These are phyloP conservation scores for Neurospora intermedia DNA, from an alignment of 495 filamentous ascomycete genomes.

Conservation along the genomic window DNA sequence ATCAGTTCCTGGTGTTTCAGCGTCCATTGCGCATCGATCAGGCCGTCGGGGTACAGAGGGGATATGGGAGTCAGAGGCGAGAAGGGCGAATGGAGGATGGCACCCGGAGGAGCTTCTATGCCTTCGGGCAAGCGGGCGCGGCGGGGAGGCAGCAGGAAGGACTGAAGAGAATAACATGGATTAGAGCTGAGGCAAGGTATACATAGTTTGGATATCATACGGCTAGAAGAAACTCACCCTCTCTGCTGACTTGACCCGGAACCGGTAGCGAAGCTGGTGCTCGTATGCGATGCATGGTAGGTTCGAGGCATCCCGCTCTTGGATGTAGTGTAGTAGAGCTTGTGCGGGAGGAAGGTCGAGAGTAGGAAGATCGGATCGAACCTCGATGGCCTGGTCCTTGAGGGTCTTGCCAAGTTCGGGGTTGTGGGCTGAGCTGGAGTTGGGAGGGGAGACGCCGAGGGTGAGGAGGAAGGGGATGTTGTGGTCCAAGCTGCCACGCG, in stretches of 20 bases:
- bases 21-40: slow-evolving; percentile 72
- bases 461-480: slow-evolving; percentile 71
- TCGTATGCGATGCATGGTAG: slow-evolving; percentile 47
- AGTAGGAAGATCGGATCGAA: slow-evolving; percentile 57
- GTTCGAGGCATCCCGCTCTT: slow-evolving; percentile 52
- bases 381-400: slow-evolving; percentile 45
- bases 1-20: slow-evolving; percentile 75
- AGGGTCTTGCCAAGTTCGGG: slow-evolving; percentile 38
- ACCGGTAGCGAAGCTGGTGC: slow-evolving; percentile 36
- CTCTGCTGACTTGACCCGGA: slow-evolving; percentile 59
- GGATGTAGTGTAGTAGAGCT: slow-evolving; percentile 56
- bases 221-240: slow-evolving; percentile 48
- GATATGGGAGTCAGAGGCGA: slow-evolving; percentile 78
- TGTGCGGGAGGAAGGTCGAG: slow-evolving; percentile 54
- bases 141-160: slow-evolving; percentile 39
- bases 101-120: slow-evolving; percentile 31
- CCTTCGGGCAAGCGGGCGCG: slow-evolving; percentile 39
- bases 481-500: slow-evolving; percentile 66
- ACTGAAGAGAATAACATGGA: slow-evolving; percentile 17
- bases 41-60: slow-evolving; percentile 72
- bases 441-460: slow-evolving; percentile 50
- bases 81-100: slow-evolving; percentile 70
- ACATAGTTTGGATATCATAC: background rate
- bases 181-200: background rate
- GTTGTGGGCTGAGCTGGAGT: slow-evolving; percentile 17